phyloP scores from a whole-genome alignment of 495 filamentous ascomycete species.

The Immersiella caudata region DNA sequence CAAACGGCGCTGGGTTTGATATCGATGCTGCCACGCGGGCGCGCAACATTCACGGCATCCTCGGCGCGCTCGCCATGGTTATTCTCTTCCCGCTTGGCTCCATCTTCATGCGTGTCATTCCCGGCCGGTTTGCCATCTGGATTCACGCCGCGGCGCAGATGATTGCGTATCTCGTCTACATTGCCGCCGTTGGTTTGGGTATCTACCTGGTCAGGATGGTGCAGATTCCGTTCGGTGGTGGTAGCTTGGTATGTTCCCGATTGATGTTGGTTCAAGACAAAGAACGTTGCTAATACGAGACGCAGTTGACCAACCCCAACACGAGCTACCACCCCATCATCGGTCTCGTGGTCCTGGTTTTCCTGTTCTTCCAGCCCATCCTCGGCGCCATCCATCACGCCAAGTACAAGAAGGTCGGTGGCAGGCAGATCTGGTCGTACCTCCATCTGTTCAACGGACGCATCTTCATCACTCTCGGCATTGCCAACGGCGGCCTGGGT shows the following conservation, averaged over 20 bases:
- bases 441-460: conserved; percentile 71
- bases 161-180: conserved; percentile 50
- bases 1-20: conserved; percentile 29
- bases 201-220: conserved; percentile 51
- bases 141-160: conserved; percentile 61
- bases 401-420: conserved; percentile 48
- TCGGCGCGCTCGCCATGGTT: conserved; percentile 47
- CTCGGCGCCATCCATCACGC: conserved; percentile 66
- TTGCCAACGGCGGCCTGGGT: conserved; percentile 71
- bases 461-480: conserved; percentile 59
- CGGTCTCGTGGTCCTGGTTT: conserved; percentile 59
- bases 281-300: background rate
- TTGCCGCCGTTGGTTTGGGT: conserved; percentile 62
- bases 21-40: conserved; percentile 23
- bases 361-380: conserved; percentile 61
- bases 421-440: conserved; percentile 56
- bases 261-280: background rate
- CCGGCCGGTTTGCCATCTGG: conserved; percentile 35
- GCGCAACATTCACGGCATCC: conserved; percentile 43
- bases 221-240: conserved; percentile 27
- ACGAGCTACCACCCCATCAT: conserved; percentile 53
- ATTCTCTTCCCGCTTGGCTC: conserved; percentile 58
- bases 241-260: conserved; percentile 34
- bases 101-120: conserved; percentile 52
- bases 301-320: conserved; percentile 31